Conservation (phyloP, 2,329 filamentous ascomycete genomes). For the Fusarium scirpi region DNA sequence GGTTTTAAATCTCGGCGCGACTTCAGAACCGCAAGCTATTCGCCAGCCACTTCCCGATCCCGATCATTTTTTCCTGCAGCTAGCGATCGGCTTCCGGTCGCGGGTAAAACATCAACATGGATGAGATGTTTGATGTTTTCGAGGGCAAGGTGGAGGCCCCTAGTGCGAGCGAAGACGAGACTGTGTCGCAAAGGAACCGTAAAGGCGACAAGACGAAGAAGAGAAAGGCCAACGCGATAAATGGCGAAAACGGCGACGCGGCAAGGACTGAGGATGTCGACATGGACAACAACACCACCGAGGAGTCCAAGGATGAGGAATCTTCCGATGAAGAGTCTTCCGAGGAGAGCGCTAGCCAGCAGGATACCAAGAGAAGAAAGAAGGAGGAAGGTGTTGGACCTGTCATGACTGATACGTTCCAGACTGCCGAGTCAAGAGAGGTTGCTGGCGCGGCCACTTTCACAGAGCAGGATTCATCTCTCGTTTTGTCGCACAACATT, state of each 20-base stretch:
- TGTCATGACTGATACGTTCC: constrained; percentile 91
- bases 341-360: constrained; percentile 62
- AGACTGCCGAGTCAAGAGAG: constrained; percentile 94
- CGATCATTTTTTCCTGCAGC: constrained; percentile 24
- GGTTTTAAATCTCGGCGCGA: background rate
- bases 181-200: constrained; percentile 61
- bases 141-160: constrained; percentile 67
- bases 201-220: constrained; percentile 79
- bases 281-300: constrained; percentile 57
- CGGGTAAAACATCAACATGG: constrained; percentile 62
- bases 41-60: constrained; percentile 21
- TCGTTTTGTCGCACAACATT: constrained; percentile 95
- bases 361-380: constrained; percentile 72
- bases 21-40: background rate
- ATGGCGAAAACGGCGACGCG: constrained; percentile 61
- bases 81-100: constrained; percentile 29
- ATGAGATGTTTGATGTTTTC: constrained; percentile 87
- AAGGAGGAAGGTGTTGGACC: constrained; percentile 73
- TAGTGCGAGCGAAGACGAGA: constrained; percentile 60
- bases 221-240: constrained; percentile 79
- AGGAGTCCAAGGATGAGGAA: constrained; percentile 53
- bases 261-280: constrained; percentile 43
- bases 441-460: constrained; percentile 82
- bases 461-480: constrained; percentile 72
- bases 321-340: constrained; percentile 52